These are phyloP conservation scores for Lachnellula cervina DNA, from an alignment of 2,329 filamentous ascomycete genomes.

Conservation along the genomic window DNA sequence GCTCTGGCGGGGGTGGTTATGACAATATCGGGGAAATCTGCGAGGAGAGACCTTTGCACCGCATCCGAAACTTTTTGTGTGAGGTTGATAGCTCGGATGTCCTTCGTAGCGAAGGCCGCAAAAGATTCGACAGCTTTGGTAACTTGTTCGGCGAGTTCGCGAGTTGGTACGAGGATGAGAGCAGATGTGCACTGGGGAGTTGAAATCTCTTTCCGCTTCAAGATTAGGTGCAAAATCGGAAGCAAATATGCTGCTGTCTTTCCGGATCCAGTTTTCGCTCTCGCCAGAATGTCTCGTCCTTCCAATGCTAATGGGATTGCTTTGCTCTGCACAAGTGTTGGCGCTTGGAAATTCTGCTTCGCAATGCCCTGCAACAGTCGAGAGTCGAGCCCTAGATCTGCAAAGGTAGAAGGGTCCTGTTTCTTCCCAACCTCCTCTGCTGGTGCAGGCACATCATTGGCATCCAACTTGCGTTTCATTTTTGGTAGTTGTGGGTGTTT, in stretches of 20 bases:
- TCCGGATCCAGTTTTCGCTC: conserved; percentile 90
- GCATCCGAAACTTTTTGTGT: conserved; percentile 86
- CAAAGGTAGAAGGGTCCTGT: conserved; percentile 51
- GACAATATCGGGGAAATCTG: conserved; percentile 81
- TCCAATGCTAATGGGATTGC: conserved; percentile 84
- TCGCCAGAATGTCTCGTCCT: conserved; percentile 84
- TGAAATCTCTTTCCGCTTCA: conserved; percentile 70
- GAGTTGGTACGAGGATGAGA: conserved; percentile 90
- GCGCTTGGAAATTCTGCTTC: conserved; percentile 76
- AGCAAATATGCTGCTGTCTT: conserved; percentile 97
- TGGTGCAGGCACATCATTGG: conserved; percentile 45
- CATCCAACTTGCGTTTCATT: conserved; percentile 60
- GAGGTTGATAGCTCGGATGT: conserved; percentile 77
- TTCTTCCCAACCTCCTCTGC: conserved; percentile 26
- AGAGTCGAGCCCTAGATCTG: conserved; percentile 73
- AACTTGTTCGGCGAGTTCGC: conserved; percentile 91
- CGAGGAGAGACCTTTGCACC: conserved; percentile 80
- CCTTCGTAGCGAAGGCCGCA: conserved; percentile 77
- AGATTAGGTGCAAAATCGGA: conserved; percentile 77
- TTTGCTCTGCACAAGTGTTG: conserved; percentile 82
- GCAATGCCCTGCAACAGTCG: conserved; percentile 82
- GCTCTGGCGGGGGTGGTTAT: conserved; percentile 87
- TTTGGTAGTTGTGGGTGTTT: conserved; percentile 11
- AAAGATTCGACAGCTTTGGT: conserved; percentile 72
- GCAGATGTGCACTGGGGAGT: conserved; percentile 56